A percentile compares a stretch with the other conserved stretches of the same genome.
Conservation (phyloP, 2,329 filamentous ascomycete species). For the Colletotrichum acutatum region DNA sequence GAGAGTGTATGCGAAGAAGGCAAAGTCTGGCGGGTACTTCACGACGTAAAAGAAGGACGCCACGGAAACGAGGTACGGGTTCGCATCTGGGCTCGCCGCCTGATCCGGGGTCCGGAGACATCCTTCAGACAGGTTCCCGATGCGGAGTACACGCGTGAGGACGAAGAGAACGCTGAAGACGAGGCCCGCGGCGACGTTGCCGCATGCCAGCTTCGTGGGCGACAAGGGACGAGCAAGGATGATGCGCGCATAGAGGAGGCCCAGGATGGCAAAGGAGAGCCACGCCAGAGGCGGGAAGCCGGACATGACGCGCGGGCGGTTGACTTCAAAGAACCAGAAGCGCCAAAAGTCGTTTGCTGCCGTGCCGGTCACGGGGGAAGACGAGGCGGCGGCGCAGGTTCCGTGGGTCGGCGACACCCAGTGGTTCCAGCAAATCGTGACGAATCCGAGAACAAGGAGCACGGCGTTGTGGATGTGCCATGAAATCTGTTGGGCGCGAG, state of each 20-base stretch:
- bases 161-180: conserved; percentile 51
- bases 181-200: conserved; percentile 43
- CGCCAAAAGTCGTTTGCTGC: conserved; percentile 41
- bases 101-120: conserved; percentile 55
- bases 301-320: conserved; percentile 46
- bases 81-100: conserved; percentile 40
- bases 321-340: conserved; percentile 55
- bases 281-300: conserved; percentile 57
- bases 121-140: conserved; percentile 56
- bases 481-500: conserved; percentile 41
- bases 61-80: conserved; percentile 54
- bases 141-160: conserved; percentile 51
- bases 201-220: conserved; percentile 39
- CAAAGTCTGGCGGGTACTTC: conserved; percentile 60
- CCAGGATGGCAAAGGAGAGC: conserved; percentile 58
- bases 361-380: conserved; percentile 22
- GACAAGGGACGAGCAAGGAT: conserved; percentile 46
- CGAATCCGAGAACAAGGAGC: conserved; percentile 45
- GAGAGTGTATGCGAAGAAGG: conserved; percentile 55
- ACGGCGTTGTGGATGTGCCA: conserved; percentile 54
- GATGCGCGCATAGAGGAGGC: conserved; percentile 55
- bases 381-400: conserved; percentile 43
- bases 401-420: conserved; percentile 55
- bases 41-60: conserved; percentile 58
- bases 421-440: conserved; percentile 59